Base-by-base conservation (phyloP, 257 asterid species). In the Nicotiana otophora region DNA sequence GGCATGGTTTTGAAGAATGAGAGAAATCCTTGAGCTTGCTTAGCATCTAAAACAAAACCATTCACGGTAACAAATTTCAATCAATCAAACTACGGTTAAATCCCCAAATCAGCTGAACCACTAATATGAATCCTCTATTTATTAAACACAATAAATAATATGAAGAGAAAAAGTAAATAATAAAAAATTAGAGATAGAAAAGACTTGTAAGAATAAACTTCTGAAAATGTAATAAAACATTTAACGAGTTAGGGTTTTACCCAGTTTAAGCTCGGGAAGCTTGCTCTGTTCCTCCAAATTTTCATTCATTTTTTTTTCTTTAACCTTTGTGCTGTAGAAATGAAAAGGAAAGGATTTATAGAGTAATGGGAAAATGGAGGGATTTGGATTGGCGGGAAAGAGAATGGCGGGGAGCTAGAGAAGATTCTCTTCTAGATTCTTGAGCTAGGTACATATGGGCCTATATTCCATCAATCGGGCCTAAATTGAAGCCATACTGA, bases 11-110 rank as follows among this genome's bases (percentile, higher is more conserved):
- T 94, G 96, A 93, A 94, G 90, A 93, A 94, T 39, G 97, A 89
- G 75, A 96, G 92, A 85, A 96, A 94, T 89, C 98, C 98, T 88
- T 96, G 98, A 86, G 98, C 97, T 91, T 96, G 99, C 82, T 88
- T 96, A 82, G 98, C 97, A 89, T 96, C 99, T 96, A 85, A 61
- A 82, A 57, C 23, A 79, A 66, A 23, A 84, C 55, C 74, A 83
- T 83, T 16, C 42, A 48, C 62, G 48, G 5, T 46, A 61, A 34
- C 61, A 4, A 17, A 23, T 8, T 26, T 74, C 80, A 74, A 26
- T 74, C 14, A 12, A 51, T 61, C 72, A 34, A 79, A 83, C 76
- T 68, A 54, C 72, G 46, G 74, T 54, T 11, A 76, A 69, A 39
- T 64, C 70, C 28, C 82, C 19, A 9, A 81, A 70, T 36, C 55